Percentiles rank a stretch among this genome's conserved stretches.
These are phyloP conservation scores for Raphanus raphanistrum DNA, from an alignment of 345 rosid species.

Conservation along the genomic window DNA sequence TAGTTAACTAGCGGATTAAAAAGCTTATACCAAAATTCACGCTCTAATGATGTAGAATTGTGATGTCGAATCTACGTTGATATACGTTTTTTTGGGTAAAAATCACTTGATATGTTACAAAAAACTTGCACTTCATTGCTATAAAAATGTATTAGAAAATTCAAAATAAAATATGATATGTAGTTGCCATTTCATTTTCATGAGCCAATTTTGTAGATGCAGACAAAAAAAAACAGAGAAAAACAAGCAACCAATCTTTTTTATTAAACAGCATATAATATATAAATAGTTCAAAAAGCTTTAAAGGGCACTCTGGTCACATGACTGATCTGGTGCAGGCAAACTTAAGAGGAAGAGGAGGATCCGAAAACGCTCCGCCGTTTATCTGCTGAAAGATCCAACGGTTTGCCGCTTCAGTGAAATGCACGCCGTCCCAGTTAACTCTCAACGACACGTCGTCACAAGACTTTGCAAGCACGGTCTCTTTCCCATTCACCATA, in stretches of 20 bases:
- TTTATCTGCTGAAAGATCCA: constrained; percentile 50
- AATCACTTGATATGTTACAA: not conserved
- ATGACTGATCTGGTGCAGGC: constrained; percentile 41
- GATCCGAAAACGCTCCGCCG: constrained; percentile 55
- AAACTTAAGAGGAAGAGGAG: constrained; percentile 48
- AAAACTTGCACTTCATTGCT: not conserved
- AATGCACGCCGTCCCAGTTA: constrained; percentile 77
- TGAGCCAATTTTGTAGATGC: not conserved
- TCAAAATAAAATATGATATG: not conserved
- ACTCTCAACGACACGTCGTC: constrained; percentile 46
- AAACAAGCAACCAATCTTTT: too few relatives aligned
- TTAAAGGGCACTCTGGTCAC: constrained; percentile 2
- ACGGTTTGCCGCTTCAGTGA: constrained; percentile 66
- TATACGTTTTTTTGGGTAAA: too few relatives aligned
- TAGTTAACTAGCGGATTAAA: too few relatives aligned
- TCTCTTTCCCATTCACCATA: constrained; percentile 47
- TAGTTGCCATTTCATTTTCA: constrained; percentile 29
- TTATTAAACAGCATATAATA: not conserved
- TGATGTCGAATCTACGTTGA: not conserved
- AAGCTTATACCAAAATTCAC: too few relatives aligned
- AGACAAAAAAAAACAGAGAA: not conserved
- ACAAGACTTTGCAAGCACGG: constrained; percentile 52
- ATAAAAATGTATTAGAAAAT: not conserved
- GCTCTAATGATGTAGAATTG: not conserved
- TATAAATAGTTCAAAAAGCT: not conserved